These are phyloP conservation scores for Curvularia verruculosa DNA, from an alignment of 2,329 filamentous ascomycete genomes.

Conservation along the genomic window DNA sequence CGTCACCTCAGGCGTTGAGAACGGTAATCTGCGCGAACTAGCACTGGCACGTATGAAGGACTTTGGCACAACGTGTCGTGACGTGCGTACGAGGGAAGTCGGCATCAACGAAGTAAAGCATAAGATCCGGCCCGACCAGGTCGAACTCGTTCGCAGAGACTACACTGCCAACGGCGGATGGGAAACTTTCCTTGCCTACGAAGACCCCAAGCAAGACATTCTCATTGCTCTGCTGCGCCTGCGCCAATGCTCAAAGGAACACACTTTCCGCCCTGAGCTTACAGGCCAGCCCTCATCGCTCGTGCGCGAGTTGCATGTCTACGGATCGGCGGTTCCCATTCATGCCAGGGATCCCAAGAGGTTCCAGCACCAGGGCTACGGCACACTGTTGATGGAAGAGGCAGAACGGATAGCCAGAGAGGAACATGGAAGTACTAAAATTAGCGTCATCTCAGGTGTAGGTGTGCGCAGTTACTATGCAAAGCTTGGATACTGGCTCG, in stretches of 20 bases:
- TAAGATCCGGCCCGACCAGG: conserved; percentile 94
- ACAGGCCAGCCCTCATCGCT: conserved; percentile 85
- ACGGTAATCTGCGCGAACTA: conserved; percentile 92
- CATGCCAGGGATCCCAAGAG: conserved; percentile 94
- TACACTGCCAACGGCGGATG: conserved; percentile 95
- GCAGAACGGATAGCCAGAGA: conserved; percentile 93
- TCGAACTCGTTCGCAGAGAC: conserved; percentile 91
- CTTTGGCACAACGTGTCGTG: conserved; percentile 94
- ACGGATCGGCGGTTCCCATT: conserved; percentile 95
- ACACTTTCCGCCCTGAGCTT: conserved; percentile 91
- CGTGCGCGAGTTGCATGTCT: conserved; percentile 93
- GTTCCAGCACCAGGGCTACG: conserved; percentile 98
- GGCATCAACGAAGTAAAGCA: conserved; percentile 99
- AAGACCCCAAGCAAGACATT: conserved; percentile 98
- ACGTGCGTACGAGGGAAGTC: conserved; percentile 94
- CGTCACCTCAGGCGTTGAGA: conserved; percentile 98
- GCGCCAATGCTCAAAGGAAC: conserved; percentile 86
- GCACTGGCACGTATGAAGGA: conserved; percentile 98
- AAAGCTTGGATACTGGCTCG: conserved; percentile 89
- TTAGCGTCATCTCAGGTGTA: conserved; percentile 97
- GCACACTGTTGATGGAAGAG: conserved; percentile 96
- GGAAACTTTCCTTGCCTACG: conserved; percentile 98
- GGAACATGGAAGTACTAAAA: conserved; percentile 92
- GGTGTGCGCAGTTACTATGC: conserved; percentile 95
- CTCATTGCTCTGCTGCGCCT: conserved; percentile 87